Evolutionary conservation across 1,284 basidiomycete genomes (phyloP).

Genomic region (Ganoderma sinense): DNA sequence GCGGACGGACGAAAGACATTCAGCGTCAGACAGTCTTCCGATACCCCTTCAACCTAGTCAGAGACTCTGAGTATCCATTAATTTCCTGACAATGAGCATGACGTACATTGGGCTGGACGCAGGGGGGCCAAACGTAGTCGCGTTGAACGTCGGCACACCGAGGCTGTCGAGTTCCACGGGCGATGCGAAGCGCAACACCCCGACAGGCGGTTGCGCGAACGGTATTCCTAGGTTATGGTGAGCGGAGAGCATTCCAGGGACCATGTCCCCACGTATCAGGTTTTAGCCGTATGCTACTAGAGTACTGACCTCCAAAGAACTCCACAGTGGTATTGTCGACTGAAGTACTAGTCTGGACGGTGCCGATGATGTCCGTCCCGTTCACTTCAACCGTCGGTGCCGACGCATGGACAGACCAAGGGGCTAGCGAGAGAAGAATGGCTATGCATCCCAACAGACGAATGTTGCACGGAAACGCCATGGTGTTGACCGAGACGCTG

Average conservation of each 20-base stretch:
- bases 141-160: conserved; percentile 27
- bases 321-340: conserved; percentile 13
- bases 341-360: no score
- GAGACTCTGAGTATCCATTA: no score
- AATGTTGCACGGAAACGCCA: no score
- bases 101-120: conserved; percentile 28
- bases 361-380: no score
- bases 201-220: conserved; percentile 38
- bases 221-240: conserved; percentile 38
- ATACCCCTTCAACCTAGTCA: not conserved
- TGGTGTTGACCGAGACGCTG: no score
- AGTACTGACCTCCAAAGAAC: conserved; percentile 32
- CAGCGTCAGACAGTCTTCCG: conserved; percentile 57
- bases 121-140: conserved; percentile 31
- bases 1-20: conserved; percentile 53
- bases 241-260: not conserved
- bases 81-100: no score
- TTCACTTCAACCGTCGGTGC: no score
- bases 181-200: conserved; percentile 32
- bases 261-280: not conserved
- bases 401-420: no score
- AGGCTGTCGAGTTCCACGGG: conserved; percentile 24
- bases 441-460: no score
- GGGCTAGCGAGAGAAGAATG: no score
- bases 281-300: not conserved